A percentile compares a stretch with the other conserved stretches of the same genome.
Conservation (phyloP, 192 early-diverging fungal genomes). For the Haplosporangium gracile region DNA sequence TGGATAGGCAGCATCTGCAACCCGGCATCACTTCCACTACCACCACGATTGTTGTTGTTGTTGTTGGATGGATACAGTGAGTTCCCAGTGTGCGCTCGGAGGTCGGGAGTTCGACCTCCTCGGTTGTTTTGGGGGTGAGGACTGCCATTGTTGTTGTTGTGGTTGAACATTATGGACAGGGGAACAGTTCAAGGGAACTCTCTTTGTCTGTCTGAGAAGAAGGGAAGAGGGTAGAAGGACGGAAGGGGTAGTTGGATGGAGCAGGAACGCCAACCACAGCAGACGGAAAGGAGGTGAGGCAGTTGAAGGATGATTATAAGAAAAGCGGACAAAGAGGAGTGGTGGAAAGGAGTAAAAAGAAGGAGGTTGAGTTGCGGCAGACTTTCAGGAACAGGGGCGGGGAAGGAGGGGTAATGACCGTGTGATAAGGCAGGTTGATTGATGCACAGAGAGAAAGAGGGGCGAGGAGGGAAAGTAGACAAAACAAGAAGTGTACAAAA, state of each 20-base stretch:
- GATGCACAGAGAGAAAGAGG: not conserved
- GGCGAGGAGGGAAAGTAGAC: not conserved
- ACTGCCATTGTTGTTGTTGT: not conserved
- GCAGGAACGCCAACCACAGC: not conserved
- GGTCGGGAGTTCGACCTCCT: not conserved
- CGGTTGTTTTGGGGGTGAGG: not conserved
- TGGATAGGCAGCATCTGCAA: conserved; percentile 33
- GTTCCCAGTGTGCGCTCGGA: not conserved
- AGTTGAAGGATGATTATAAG: not conserved
- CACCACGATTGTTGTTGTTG: conserved; percentile 11
- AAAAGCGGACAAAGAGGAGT: not conserved
- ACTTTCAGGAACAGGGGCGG: conserved; percentile 1
- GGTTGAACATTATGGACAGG: conserved; percentile 1
- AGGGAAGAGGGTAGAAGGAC: not conserved
- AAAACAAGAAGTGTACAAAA: not conserved
- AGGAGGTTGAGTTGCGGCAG: not conserved
- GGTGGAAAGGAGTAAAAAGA: not conserved
- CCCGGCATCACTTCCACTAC: conserved; percentile 15
- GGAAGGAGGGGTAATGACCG: not conserved
- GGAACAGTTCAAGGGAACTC: not conserved
- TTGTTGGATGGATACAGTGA: conserved; percentile 6
- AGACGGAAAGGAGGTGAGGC: not conserved
- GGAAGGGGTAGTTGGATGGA: not conserved
- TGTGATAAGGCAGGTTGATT: conserved; percentile 6
- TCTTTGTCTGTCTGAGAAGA: not conserved